These are phyloP conservation scores for Porphyrellus sp. DNA, from an alignment of 1,284 basidiomycete species.

Conservation along the genomic window DNA sequence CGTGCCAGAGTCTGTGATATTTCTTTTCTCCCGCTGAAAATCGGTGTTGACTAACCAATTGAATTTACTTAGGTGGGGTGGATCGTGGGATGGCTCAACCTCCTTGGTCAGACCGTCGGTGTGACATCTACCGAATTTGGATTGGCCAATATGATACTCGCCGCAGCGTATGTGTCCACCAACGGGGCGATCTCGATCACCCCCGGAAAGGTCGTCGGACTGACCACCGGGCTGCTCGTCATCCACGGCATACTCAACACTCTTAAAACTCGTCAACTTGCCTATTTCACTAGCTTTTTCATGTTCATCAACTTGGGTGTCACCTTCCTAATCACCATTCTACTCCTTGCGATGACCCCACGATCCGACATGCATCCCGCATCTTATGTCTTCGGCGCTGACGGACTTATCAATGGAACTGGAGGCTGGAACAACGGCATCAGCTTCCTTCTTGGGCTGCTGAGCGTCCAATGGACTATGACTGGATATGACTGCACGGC, in stretches of 20 bases:
- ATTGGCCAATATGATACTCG: conserved; percentile 85
- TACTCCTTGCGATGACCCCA: conserved; percentile 76
- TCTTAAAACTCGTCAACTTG: conserved; percentile 76
- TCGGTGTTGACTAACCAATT: neutral
- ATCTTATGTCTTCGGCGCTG: conserved; percentile 74
- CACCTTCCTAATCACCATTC: conserved; percentile 78
- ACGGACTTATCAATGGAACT: conserved; percentile 68
- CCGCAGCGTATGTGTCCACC: conserved; percentile 48
- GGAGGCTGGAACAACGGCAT: conserved; percentile 80
- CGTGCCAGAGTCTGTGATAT: conserved; percentile 49
- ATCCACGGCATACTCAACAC: conserved; percentile 82
- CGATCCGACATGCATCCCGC: conserved; percentile 78
- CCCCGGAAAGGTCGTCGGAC: conserved; percentile 66
- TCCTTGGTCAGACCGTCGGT: conserved; percentile 82
- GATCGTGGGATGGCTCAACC: conserved; percentile 86
- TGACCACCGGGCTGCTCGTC: conserved; percentile 69
- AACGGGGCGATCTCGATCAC: conserved; percentile 19
- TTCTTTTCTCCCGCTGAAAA: conserved; percentile 7
- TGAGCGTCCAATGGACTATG: conserved; percentile 93
- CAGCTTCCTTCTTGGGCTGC: conserved; percentile 83
- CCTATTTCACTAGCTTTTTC: conserved; percentile 74
- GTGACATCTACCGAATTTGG: conserved; percentile 88
- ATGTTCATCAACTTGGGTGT: conserved; percentile 86
- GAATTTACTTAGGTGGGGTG: conserved; percentile 52
- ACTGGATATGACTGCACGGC: conserved; percentile 78